Conservation (phyloP, 305 asterid species). For the Solanum hybrid region DNA sequence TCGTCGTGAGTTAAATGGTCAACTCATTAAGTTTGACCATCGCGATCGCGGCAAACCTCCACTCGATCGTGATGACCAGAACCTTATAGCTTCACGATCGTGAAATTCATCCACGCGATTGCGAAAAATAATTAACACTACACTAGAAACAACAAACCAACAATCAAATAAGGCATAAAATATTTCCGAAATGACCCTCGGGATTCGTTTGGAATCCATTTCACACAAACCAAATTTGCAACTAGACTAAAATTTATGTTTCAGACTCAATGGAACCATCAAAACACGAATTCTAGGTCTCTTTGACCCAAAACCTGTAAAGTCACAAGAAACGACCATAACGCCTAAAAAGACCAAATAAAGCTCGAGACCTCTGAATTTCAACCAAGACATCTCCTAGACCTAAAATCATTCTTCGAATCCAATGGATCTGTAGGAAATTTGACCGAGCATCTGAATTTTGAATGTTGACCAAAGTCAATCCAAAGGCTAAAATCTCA, state of each 20-base stretch:
- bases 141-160: no score
- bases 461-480: not conserved
- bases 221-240: not conserved
- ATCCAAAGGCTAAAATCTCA: no score
- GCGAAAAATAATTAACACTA: no score
- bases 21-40: not conserved
- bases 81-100: no score
- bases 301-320: not conserved
- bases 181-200: not conserved
- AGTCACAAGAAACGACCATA: not conserved
- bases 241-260: no score
- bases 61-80: no score
- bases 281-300: not conserved
- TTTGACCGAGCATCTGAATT: not conserved
- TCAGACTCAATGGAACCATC: not conserved
- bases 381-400: not conserved
- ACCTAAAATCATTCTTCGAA: not conserved
- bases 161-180: no score
- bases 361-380: no score
- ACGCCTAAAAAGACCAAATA: not conserved
- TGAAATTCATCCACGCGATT: no score
- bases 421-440: not conserved
- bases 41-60: not conserved
- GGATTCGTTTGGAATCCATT: not conserved
- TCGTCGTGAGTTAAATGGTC: not conserved